A percentile compares a stretch with the other conserved stretches of the same genome.
Conservation (phyloP, 176 grass and related monocot species). For the Phragmites australis region DNA sequence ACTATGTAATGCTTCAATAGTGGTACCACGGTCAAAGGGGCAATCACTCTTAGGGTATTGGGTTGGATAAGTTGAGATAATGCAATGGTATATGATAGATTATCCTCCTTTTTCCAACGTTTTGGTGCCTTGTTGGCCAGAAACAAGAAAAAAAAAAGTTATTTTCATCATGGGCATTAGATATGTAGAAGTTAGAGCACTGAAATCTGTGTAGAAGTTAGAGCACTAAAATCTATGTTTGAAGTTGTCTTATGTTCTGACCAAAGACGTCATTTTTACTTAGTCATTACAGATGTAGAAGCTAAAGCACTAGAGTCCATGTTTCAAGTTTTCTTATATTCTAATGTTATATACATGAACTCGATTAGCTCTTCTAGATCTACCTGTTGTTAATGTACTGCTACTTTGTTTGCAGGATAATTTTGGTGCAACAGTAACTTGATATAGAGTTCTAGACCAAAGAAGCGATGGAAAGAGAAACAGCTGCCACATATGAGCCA, state of each 20-base stretch:
- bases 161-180: conserved; percentile 1
- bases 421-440: conserved; percentile 38
- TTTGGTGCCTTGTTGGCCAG: background rate
- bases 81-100: background rate
- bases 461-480: conserved; percentile 49
- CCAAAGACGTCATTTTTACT: background rate
- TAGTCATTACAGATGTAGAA: conserved; percentile 1
- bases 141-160: conserved; percentile 8
- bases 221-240: conserved; percentile 5
- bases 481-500: conserved; percentile 52
- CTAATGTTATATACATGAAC: conserved; percentile 12
- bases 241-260: background rate
- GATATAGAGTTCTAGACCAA: conserved; percentile 23
- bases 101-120: background rate
- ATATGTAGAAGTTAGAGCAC: background rate
- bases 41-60: background rate
- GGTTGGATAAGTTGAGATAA: conserved; percentile 3
- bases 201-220: conserved; percentile 16
- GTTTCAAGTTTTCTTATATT: conserved; percentile 17
- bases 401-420: conserved; percentile 41
- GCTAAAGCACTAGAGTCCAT: background rate
- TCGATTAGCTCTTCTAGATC: conserved; percentile 7
- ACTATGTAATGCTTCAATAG: background rate
- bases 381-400: conserved; percentile 32
- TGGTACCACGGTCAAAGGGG: background rate